Conservation (phyloP, 2,329 filamentous ascomycete genomes). For the Colletotrichum truncatum region DNA sequence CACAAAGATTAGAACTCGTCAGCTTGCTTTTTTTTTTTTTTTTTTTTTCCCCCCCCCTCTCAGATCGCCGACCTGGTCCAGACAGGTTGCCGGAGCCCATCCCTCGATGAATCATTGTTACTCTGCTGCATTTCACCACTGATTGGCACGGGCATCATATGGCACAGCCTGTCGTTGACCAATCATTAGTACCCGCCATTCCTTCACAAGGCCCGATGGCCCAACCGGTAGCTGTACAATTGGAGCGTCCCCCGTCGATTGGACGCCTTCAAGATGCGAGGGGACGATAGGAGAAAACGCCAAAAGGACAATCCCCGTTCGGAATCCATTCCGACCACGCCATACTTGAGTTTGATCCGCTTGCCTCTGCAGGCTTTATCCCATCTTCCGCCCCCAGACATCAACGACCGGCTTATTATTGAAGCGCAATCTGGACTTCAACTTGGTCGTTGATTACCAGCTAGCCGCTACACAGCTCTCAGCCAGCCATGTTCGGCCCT, state of each 20-base stretch:
- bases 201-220: not conserved
- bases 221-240: not conserved
- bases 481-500: not conserved
- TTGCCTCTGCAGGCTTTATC: conserved; percentile 24
- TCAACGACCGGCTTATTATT: not conserved
- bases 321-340: conserved; percentile 23
- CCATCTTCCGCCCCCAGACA: conserved; percentile 26
- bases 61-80: not conserved
- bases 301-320: conserved; percentile 25
- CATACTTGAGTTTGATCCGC: conserved; percentile 21
- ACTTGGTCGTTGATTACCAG: no score
- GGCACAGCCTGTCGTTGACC: not conserved
- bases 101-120: not conserved
- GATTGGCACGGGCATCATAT: not conserved
- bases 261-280: conserved; percentile 18
- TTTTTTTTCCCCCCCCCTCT: not conserved
- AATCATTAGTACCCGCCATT: not conserved
- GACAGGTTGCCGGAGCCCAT: not conserved
- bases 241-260: not conserved
- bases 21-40: conserved; percentile 13
- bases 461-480: not conserved
- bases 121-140: not conserved
- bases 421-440: no score
- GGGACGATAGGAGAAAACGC: conserved; percentile 13
- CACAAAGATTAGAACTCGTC: not conserved